Percentiles rank a stretch among this genome's conserved stretches.
Conservation (phyloP, 2,329 filamentous ascomycete species). For the Ceratocystis variospora region DNA sequence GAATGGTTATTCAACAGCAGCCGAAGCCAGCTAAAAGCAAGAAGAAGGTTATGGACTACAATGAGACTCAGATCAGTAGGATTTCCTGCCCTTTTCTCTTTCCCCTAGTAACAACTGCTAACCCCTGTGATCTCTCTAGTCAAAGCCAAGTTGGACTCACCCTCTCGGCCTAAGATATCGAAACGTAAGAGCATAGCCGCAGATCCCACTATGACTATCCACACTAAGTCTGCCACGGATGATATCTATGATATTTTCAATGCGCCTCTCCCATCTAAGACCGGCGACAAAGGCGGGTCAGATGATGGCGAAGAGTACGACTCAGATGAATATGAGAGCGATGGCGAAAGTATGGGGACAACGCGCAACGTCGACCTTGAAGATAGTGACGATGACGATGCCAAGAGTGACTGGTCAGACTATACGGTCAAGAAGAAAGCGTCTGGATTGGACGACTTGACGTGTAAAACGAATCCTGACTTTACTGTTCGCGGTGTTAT, state of each 20-base stretch:
- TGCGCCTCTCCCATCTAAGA: slow-evolving; percentile 47
- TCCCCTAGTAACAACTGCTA: neutral
- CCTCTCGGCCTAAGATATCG: slow-evolving; percentile 68
- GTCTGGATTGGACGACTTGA: slow-evolving; percentile 31
- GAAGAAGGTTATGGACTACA: slow-evolving; percentile 75
- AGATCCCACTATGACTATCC: slow-evolving; percentile 96
- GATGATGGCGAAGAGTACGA: slow-evolving; percentile 26
- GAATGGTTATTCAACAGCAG: slow-evolving; percentile 21
- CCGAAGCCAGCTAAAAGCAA: slow-evolving; percentile 34
- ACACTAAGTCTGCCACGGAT: slow-evolving; percentile 87
- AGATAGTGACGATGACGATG: slow-evolving; percentile 40
- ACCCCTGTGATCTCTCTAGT: slow-evolving; percentile 37
- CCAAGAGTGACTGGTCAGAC: slow-evolving; percentile 71
- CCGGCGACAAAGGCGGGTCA: slow-evolving; percentile 21
- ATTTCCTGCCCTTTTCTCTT: slow-evolving; percentile 19
- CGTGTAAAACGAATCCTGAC: slow-evolving; percentile 33
- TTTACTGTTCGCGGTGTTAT: slow-evolving; percentile 26
- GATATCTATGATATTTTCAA: slow-evolving; percentile 98
- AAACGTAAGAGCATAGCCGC: slow-evolving; percentile 45
- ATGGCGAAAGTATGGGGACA: slow-evolving; percentile 68
- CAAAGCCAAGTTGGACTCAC: slow-evolving; percentile 85
- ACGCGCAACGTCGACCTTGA: slow-evolving; percentile 43
- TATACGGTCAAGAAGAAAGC: slow-evolving; percentile 53
- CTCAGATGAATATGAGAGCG: slow-evolving; percentile 63
- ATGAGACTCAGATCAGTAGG: slow-evolving; percentile 86